Evolutionary conservation across 2,329 filamentous ascomycete genomes (phyloP).

Genomic region (Pseudocercospora pini-densiflorae): DNA sequence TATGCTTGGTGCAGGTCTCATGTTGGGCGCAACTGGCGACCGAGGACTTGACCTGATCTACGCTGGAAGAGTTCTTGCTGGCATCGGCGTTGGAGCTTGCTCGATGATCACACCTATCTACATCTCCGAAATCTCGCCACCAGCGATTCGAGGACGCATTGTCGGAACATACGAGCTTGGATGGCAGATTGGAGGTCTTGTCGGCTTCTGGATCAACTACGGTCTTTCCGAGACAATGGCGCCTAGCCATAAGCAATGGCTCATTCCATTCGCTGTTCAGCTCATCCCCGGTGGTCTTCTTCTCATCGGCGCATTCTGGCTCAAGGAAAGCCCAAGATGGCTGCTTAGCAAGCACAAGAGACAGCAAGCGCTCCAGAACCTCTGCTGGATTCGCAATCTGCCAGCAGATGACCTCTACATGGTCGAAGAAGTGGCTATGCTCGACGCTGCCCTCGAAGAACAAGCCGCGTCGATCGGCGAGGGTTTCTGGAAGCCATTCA

Average conservation of each 20-base stretch:
- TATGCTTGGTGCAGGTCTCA: conserved; percentile 71
- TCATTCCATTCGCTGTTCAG: conserved; percentile 64
- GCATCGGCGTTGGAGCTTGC: conserved; percentile 60
- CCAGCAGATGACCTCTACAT: conserved; percentile 66
- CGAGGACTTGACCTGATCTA: conserved; percentile 67
- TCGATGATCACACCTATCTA: conserved; percentile 64
- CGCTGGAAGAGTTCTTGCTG: conserved; percentile 61
- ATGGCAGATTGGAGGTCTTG: conserved; percentile 58
- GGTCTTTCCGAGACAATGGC: conserved; percentile 50
- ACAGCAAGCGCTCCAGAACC: conserved; percentile 47
- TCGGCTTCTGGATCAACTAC: conserved; percentile 57
- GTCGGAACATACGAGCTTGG: conserved; percentile 63
- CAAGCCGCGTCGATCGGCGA: conserved; percentile 66
- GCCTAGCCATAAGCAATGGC: conserved; percentile 50
- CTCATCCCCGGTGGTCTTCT: conserved; percentile 69
- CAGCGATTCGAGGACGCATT: conserved; percentile 62
- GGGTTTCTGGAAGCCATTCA: conserved; percentile 77
- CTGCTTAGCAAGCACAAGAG: conserved; percentile 48
- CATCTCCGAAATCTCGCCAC: conserved; percentile 62
- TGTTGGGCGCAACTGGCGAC: conserved; percentile 67
- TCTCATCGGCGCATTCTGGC: conserved; percentile 48
- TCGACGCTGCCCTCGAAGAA: conserved; percentile 71
- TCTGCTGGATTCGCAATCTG: conserved; percentile 68
- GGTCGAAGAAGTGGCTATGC: conserved; percentile 71
- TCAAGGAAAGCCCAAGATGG: conserved; percentile 53